Evolutionary conservation across 305 asterid genomes (phyloP).

Genomic region (Solanum hybrid): DNA sequence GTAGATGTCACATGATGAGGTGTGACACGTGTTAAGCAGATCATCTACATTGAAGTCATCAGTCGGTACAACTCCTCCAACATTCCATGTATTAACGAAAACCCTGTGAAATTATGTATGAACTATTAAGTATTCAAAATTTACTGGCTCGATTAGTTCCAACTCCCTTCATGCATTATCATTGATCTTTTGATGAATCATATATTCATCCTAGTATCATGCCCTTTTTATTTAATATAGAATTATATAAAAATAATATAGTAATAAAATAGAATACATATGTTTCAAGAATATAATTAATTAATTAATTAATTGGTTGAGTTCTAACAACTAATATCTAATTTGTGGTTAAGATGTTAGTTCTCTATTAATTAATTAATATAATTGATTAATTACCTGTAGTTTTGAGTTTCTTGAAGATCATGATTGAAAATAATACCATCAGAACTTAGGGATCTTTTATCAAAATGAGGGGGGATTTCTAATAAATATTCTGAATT

Average conservation of each 20-base stretch:
- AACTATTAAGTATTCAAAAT: neutral
- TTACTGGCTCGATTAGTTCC: neutral
- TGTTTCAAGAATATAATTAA: neutral
- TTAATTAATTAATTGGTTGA: neutral
- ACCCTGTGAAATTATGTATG: slow-evolving; percentile 15
- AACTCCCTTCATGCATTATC: neutral
- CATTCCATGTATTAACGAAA: slow-evolving; percentile 59
- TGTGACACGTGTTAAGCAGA: slow-evolving; percentile 26
- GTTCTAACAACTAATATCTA: neutral
- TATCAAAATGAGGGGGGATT: slow-evolving; percentile 12
- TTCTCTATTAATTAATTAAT: neutral
- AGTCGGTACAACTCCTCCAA: slow-evolving; percentile 46
- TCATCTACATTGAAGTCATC: slow-evolving; percentile 34
- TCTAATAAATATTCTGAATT: slow-evolving; percentile 13
- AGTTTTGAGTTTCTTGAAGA: slow-evolving; percentile 12
- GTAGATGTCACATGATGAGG: slow-evolving; percentile 36
- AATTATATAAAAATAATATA: neutral
- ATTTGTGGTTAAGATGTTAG: neutral
- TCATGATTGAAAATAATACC: slow-evolving; percentile 3
- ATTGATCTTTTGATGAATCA: neutral
- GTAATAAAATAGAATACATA: neutral
- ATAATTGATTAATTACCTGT: slow-evolving; percentile 25
- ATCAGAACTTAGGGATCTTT: slow-evolving; percentile 14
- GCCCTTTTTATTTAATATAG: neutral
- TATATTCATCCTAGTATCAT: neutral